Evolutionary conservation across 306 rosid genomes (phyloP).

Genomic region (Inga oerstediana): DNA sequence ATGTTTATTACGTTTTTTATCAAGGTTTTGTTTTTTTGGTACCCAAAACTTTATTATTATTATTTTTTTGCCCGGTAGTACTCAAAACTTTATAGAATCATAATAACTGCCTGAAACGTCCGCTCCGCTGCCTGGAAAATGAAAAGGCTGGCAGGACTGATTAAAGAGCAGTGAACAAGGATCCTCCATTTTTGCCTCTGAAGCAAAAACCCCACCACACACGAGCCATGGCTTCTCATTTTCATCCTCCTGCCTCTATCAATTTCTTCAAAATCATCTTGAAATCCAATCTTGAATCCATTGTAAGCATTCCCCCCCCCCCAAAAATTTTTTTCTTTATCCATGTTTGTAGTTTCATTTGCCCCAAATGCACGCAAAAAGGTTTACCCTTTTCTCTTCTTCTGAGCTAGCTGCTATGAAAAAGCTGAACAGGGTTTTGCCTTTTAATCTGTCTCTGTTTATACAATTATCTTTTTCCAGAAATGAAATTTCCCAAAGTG

Average conservation of each 20-base stretch:
- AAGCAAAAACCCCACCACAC: neutral
- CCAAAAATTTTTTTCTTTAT: neutral
- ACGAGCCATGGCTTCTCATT: neutral
- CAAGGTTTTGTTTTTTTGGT: too few relatives aligned
- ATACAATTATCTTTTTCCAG: neutral
- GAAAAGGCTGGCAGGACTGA: neutral
- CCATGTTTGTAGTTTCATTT: neutral
- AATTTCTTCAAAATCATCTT: constrained; percentile 19
- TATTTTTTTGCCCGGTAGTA: too few relatives aligned
- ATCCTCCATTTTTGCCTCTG: neutral
- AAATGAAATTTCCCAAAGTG: neutral
- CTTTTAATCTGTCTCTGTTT: neutral
- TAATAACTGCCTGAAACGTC: too few relatives aligned
- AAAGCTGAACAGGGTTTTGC: neutral
- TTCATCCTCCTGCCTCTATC: neutral
- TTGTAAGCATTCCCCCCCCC: neutral
- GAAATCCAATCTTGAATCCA: neutral
- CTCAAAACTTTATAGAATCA: too few relatives aligned
- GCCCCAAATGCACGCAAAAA: neutral
- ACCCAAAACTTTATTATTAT: too few relatives aligned
- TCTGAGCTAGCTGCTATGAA: neutral
- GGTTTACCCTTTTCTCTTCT: neutral
- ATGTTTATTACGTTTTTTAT: too few relatives aligned
- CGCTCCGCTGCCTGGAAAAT: neutral
- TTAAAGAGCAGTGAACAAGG: neutral